Conservation (phyloP, 371 early-diverging fungal genomes). For the Mortierella sp. region DNA sequence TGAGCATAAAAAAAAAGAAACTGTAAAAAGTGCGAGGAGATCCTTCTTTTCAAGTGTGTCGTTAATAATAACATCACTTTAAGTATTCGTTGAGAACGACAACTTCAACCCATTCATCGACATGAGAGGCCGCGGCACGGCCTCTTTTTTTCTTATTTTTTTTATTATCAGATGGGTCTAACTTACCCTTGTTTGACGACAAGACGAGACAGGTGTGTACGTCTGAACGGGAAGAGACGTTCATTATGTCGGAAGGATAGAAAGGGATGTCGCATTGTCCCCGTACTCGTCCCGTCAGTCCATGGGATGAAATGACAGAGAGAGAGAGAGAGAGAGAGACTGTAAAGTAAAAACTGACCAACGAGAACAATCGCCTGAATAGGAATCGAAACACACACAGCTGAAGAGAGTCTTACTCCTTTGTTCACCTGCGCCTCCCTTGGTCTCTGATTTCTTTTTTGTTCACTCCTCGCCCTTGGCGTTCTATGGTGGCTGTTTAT, state of each 20-base stretch:
- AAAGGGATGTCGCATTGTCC: too few species aligned
- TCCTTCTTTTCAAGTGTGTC: too few species aligned
- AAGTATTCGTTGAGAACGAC: not conserved
- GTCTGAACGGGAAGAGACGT: not conserved
- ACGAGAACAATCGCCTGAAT: not conserved
- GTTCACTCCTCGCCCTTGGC: not conserved
- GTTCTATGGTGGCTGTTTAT: too few species aligned
- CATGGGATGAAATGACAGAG: too few species aligned
- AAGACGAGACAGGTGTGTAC: not conserved
- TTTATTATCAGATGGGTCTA: not conserved
- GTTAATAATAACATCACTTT: too few species aligned
- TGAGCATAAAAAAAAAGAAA: not conserved
- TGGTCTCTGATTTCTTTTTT: not conserved
- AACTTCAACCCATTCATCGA: not conserved
- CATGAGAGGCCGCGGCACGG: not conserved
- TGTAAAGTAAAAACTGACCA: not conserved
- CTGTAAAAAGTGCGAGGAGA: too few species aligned
- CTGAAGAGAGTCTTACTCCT: not conserved
- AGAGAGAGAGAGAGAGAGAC: too few species aligned
- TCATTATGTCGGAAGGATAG: not conserved
- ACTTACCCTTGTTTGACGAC: not conserved
- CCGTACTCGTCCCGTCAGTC: too few species aligned
- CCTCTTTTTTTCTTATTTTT: not conserved
- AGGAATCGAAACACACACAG: not conserved
- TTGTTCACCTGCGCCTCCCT: not conserved